Conservation (phyloP, 805 yeast species). For the Clavispora santaluciae region DNA sequence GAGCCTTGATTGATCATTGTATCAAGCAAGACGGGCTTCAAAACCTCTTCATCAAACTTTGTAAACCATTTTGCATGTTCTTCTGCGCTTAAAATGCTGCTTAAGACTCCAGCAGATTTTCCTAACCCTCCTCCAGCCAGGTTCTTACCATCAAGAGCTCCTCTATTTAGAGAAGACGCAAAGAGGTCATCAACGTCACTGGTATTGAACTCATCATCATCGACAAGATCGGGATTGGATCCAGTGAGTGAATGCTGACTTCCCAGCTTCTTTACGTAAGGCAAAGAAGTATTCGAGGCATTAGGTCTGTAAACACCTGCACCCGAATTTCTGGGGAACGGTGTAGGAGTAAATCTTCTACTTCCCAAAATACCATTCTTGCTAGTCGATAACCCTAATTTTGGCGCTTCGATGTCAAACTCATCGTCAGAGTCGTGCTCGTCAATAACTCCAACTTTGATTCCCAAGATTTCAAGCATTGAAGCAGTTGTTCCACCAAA, state of each 20-base stretch:
- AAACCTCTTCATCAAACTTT: slow-evolving; percentile 86
- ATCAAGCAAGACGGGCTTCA: slow-evolving; percentile 88
- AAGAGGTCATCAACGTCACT: slow-evolving; percentile 39
- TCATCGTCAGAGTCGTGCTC: slow-evolving; percentile 82
- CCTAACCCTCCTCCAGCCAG: neutral
- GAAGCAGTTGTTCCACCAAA: slow-evolving; percentile 99
- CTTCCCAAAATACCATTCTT: slow-evolving; percentile 1
- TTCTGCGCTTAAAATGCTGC: slow-evolving; percentile 48
- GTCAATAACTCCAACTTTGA: slow-evolving; percentile 84
- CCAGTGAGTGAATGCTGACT: slow-evolving; percentile 11
- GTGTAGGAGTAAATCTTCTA: neutral
- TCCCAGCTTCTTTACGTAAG: slow-evolving; percentile 13
- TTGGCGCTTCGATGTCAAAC: slow-evolving; percentile 81
- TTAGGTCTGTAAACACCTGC: slow-evolving; percentile 23
- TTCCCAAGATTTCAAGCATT: slow-evolving; percentile 92
- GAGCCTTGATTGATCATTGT: slow-evolving; percentile 27
- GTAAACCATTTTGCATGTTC: slow-evolving; percentile 90
- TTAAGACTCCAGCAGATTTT: slow-evolving; percentile 28
- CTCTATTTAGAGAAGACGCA: slow-evolving; percentile 8
- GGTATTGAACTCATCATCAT: slow-evolving; percentile 22
- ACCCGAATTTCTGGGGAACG: slow-evolving; percentile 7
- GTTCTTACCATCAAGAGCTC: neutral
- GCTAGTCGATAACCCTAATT: slow-evolving; percentile 17
- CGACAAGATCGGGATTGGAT: slow-evolving; percentile 18
- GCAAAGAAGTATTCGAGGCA: slow-evolving; percentile 24